Conservation (phyloP, 345 rosid genomes). For the Linum tenue region DNA sequence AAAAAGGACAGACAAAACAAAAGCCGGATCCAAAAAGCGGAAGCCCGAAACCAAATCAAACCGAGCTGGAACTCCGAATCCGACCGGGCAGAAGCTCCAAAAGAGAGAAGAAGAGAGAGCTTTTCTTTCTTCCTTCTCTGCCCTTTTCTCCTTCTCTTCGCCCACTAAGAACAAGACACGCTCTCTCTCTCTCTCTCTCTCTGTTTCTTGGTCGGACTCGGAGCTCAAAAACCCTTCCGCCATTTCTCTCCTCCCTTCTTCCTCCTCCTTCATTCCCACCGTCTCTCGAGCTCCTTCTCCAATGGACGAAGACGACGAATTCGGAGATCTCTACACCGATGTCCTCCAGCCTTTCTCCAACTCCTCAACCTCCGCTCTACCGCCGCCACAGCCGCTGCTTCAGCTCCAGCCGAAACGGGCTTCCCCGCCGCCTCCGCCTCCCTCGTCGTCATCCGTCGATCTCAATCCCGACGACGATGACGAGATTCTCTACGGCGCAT, state of each 20-base stretch:
- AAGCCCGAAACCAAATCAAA: not conserved
- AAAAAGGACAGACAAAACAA: too few relatives aligned
- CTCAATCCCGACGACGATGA: conserved; percentile 33
- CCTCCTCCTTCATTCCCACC: not conserved
- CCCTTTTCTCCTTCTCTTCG: not conserved
- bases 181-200: not conserved
- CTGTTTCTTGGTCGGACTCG: not conserved
- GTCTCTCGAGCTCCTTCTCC: not conserved
- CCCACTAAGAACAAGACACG: not conserved
- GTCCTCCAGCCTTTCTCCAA: conserved; percentile 51
- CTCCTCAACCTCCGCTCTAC: conserved; percentile 2
- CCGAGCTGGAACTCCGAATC: not conserved
- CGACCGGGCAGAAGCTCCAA: not conserved
- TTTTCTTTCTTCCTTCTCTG: too few relatives aligned
- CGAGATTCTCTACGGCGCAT: conserved; percentile 8
- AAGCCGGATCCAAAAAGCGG: too few relatives aligned
- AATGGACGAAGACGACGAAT: conserved; percentile 98
- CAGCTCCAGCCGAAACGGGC: conserved; percentile 6
- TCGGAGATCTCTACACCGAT: conserved; percentile 96
- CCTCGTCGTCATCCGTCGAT: conserved; percentile 45
- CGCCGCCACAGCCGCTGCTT: conserved; percentile 17
- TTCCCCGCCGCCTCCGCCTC: conserved; percentile 13
- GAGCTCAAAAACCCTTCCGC: not conserved
- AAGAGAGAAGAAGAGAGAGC: not conserved
- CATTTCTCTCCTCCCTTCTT: not conserved